Evolutionary conservation across 2,329 filamentous ascomycete species (phyloP).

Genomic region (Xylariales sp.): DNA sequence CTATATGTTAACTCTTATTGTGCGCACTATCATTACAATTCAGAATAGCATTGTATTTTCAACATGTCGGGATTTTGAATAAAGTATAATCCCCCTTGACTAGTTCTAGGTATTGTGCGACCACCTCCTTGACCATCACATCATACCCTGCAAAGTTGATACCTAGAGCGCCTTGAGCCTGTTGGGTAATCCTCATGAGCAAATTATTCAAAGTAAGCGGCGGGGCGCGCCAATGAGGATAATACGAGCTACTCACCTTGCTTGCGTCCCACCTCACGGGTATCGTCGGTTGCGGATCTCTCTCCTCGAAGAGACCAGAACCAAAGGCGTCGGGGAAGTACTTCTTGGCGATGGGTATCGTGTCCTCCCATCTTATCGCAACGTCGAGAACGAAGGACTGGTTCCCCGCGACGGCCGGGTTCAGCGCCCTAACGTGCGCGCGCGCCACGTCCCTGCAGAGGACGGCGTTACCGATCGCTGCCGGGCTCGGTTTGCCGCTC

Average conservation of each 20-base stretch:
- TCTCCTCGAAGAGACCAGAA: background rate
- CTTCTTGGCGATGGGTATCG: background rate
- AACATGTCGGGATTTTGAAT: no score
- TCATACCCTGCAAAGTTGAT: conserved; percentile 3
- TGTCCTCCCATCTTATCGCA: conserved; percentile 4
- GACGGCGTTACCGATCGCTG: conserved; percentile 5
- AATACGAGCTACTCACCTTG: conserved; percentile 1
- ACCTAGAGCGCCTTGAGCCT: conserved; percentile 2
- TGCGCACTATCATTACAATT: no score
- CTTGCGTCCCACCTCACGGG: conserved; percentile 4
- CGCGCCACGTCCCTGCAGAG: conserved; percentile 7
- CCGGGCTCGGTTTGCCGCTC: background rate
- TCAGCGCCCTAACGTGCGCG: conserved; percentile 6
- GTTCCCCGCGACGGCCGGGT: conserved; percentile 3
- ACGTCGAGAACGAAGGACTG: conserved; percentile 6
- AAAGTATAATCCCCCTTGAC: no score
- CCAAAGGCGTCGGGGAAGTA: background rate
- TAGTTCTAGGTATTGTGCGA: conserved; percentile 2
- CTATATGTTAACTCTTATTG: no score
- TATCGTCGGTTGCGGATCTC: background rate
- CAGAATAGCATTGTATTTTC: no score
- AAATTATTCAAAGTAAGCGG: background rate
- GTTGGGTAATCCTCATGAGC: background rate
- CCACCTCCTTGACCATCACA: conserved; percentile 1
- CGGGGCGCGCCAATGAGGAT: no score